These are phyloP conservation scores for Penicillium hesseltinei DNA, from an alignment of 2,329 filamentous ascomycete genomes.

Conservation along the genomic window DNA sequence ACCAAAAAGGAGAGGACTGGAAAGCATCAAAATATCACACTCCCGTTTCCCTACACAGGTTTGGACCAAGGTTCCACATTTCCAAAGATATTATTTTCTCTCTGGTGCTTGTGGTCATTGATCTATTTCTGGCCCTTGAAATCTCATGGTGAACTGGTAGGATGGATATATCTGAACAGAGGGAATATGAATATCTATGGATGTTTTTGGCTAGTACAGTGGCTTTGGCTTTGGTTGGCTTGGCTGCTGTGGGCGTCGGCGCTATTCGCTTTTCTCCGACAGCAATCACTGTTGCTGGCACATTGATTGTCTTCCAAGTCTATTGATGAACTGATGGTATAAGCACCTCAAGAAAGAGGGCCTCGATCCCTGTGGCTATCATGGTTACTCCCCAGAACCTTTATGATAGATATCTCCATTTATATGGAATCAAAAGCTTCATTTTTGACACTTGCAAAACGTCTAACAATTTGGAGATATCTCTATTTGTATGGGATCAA, in stretches of 20 bases:
- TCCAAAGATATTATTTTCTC: no score
- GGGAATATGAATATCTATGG: neutral
- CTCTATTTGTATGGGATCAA: no score
- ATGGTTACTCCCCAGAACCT: neutral
- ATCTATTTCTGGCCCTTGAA: neutral
- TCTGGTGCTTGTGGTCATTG: neutral
- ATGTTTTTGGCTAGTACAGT: neutral
- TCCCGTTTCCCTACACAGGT: neutral
- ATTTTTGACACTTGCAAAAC: no score
- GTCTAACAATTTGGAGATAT: no score
- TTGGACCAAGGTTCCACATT: neutral
- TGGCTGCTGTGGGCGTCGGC: no score
- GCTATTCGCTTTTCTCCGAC: no score
- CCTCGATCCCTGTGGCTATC: neutral
- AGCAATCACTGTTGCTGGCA: no score
- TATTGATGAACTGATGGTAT: neutral
- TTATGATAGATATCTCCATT: no score
- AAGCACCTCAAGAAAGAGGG: fast-evolving
- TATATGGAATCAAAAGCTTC: no score
- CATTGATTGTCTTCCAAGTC: no score
- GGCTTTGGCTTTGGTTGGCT: neutral
- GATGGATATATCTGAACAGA: neutral
- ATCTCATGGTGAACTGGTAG: neutral
- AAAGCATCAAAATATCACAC: neutral
- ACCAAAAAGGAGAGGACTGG: no score